phyloP scores from a whole-genome alignment of 2,329 filamentous ascomycete species.

The Aureobasidium sp. region DNA sequence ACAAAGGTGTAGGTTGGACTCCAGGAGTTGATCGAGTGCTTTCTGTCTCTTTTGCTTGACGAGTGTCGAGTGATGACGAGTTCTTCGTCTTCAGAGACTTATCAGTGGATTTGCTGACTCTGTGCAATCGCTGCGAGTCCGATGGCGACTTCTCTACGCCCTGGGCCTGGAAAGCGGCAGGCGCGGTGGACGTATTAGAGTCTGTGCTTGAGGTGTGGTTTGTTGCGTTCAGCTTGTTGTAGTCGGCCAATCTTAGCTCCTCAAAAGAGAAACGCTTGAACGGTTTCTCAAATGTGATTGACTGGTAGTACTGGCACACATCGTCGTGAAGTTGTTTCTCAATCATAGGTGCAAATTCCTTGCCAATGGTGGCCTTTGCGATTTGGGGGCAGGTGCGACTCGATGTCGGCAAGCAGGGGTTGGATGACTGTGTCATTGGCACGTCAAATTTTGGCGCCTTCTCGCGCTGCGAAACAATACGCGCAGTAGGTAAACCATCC shows the following conservation, averaged over 20 bases:
- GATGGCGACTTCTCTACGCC: background rate
- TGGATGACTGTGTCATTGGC: background rate
- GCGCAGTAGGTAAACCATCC: background rate
- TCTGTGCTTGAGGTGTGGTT: background rate
- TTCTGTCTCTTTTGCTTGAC: background rate
- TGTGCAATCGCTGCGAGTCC: no score
- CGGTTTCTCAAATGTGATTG: background rate
- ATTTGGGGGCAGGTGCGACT: background rate
- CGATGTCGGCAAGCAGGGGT: background rate
- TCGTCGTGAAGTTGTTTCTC: background rate
- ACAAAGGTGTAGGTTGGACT: background rate
- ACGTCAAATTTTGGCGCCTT: background rate
- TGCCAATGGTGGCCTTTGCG: background rate
- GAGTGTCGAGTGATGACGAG: background rate
- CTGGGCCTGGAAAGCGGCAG: background rate
- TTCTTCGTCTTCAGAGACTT: no score
- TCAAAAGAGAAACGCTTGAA: background rate
- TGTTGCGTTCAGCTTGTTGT: background rate
- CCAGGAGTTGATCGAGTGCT: background rate
- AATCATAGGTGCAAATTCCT: background rate
- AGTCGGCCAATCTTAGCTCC: background rate
- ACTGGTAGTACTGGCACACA: background rate
- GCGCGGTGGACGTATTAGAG: background rate
- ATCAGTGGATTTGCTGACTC: no score
- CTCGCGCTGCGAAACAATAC: background rate